Conservation (phyloP, 2,329 filamentous ascomycete genomes). For the Beauveria sp. region DNA sequence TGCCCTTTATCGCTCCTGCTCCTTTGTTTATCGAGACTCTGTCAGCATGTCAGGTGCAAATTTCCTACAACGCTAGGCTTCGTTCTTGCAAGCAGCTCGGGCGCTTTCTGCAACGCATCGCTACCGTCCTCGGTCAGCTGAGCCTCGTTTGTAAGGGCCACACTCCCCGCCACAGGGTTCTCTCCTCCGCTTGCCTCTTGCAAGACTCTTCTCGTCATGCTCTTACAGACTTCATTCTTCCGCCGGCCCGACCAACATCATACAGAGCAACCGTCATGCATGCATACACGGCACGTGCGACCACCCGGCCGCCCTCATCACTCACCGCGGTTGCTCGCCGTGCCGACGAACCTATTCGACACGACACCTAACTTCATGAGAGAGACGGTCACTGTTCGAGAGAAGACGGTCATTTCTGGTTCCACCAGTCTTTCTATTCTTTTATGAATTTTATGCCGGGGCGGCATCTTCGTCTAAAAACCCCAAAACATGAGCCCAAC, state of each 20-base stretch:
- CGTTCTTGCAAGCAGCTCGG: background rate
- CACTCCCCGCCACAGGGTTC: background rate
- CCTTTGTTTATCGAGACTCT: background rate
- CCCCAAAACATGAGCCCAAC: slow-evolving; percentile 6
- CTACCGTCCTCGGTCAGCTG: background rate
- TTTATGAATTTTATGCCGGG: slow-evolving; percentile 9
- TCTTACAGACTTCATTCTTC: no score
- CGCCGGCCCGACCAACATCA: background rate
- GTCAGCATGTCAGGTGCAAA: no score
- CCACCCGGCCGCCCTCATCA: background rate
- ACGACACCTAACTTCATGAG: background rate
- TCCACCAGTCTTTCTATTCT: slow-evolving; percentile 9
- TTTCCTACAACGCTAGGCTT: no score
- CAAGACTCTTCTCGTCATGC: background rate
- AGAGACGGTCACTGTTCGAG: background rate
- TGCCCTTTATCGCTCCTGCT: background rate
- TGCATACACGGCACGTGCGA: background rate
- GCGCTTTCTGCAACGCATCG: background rate
- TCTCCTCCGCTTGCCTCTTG: background rate
- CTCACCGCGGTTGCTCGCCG: background rate
- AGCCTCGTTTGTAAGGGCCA: background rate
- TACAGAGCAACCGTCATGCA: background rate
- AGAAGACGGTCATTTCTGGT: background rate
- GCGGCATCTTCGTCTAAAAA: slow-evolving; percentile 6
- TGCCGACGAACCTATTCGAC: background rate